phyloP scores from a whole-genome alignment of 768 basidiomycete genomes.

The Lentinus tigrinus region DNA sequence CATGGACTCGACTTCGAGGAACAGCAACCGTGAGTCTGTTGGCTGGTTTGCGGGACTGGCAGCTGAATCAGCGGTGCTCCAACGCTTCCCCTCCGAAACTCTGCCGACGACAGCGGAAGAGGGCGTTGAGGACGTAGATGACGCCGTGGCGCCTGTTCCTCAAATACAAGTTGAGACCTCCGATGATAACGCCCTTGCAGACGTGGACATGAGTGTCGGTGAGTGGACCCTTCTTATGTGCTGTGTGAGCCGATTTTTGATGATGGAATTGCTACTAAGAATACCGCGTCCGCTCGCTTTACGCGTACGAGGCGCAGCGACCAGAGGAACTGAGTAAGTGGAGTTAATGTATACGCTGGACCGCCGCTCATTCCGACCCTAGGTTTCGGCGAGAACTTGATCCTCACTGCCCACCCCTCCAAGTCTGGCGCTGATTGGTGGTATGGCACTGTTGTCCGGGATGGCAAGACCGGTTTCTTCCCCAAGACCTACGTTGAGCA shows the following conservation, averaged over 20 bases:
- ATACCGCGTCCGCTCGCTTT: conserved; percentile 76
- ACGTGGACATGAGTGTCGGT: conserved; percentile 70
- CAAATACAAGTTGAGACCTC: conserved; percentile 53
- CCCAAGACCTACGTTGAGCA: conserved; percentile 85
- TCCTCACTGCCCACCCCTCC: conserved; percentile 81
- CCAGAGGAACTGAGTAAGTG: conserved; percentile 82
- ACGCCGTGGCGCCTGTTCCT: conserved; percentile 37
- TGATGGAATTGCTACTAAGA: conserved; percentile 42
- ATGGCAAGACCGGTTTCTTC: conserved; percentile 80
- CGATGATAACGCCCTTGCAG: conserved; percentile 55
- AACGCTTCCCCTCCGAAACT: conserved; percentile 30
- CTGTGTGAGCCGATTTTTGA: background rate
- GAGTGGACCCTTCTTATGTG: conserved; percentile 29
- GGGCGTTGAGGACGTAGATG: conserved; percentile 47
- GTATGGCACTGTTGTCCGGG: conserved; percentile 71
- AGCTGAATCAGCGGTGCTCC: conserved; percentile 54
- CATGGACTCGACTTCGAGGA: conserved; percentile 21
- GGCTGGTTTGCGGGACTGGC: conserved; percentile 93
- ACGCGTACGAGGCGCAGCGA: conserved; percentile 82
- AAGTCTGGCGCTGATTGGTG: conserved; percentile 91
- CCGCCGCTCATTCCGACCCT: background rate
- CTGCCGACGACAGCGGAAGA: conserved; percentile 60
- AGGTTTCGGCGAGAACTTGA: conserved; percentile 81
- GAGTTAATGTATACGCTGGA: conserved; percentile 6
- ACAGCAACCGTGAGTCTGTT: conserved; percentile 70